Evolutionary conservation across 1,284 basidiomycete species (phyloP).

Genomic region (Blastosporella zonata): DNA sequence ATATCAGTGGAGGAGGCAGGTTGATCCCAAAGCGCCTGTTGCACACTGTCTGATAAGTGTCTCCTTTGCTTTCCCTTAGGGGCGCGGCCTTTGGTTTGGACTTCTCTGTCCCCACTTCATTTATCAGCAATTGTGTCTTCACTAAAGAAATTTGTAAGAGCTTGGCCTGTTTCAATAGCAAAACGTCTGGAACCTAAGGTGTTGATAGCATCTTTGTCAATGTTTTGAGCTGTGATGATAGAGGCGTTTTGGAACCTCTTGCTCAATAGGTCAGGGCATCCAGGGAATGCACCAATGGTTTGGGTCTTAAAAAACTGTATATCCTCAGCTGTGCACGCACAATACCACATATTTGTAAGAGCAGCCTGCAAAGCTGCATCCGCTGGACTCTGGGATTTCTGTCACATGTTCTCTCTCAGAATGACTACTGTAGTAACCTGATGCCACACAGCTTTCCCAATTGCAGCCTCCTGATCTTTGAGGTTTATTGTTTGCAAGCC

Average conservation of each 20-base stretch:
- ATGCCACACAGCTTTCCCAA: conserved; percentile 36
- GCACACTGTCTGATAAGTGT: conserved; percentile 11
- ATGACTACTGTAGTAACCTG: conserved; percentile 34
- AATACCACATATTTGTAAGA: background rate
- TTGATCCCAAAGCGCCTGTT: conserved; percentile 21
- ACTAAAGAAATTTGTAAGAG: conserved; percentile 22
- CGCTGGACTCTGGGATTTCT: background rate
- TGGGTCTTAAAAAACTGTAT: conserved; percentile 13
- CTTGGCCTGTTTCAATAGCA: conserved; percentile 27
- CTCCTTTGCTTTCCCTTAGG: background rate
- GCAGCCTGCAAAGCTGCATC: background rate
- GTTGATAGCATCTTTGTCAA: conserved; percentile 32
- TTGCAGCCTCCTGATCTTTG: conserved; percentile 18
- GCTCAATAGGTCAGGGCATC: too few relatives aligned
- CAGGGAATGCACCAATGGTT: rapidly evolving
- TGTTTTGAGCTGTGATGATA: conserved; percentile 31
- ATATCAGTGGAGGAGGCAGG: conserved; percentile 14
- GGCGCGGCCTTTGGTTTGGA: background rate
- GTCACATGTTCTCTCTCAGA: conserved; percentile 18
- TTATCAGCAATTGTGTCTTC: conserved; percentile 16
- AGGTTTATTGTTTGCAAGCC: conserved; percentile 3
- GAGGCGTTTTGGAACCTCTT: conserved; percentile 27
- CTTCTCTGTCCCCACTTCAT: background rate
- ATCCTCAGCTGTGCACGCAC: background rate
- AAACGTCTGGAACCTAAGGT: conserved; percentile 23